Percentiles rank a stretch among this genome's conserved stretches.
phyloP scores from a whole-genome alignment of 1,139 yeast genomes.

The Scheffersomyces lignicola region DNA sequence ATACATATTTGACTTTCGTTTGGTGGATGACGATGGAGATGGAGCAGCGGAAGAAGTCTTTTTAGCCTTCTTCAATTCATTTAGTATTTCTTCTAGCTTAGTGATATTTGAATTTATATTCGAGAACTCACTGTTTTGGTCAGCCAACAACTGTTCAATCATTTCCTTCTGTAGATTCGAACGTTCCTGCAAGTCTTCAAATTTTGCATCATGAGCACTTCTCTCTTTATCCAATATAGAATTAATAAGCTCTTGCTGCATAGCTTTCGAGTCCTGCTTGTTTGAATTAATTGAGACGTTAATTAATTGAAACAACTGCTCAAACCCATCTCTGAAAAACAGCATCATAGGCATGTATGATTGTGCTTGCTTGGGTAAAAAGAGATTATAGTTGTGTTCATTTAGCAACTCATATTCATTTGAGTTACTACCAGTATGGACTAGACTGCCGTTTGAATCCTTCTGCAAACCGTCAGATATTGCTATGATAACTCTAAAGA shows the following conservation, averaged over 20 bases:
- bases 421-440: conserved; percentile 1
- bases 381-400: conserved; percentile 11
- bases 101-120: neutral
- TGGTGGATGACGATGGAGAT: neutral
- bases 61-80: conserved; percentile 6
- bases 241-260: conserved; percentile 2
- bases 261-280: conserved; percentile 5
- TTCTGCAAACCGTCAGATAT: conserved; percentile 11
- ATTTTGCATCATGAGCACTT: neutral
- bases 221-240: neutral
- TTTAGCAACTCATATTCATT: conserved; percentile 13
- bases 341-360: conserved; percentile 9
- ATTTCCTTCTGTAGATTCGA: conserved; percentile 2
- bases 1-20: conserved; percentile 4
- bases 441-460: conserved; percentile 4
- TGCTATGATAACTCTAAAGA: conserved; percentile 19
- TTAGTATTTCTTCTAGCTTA: neutral
- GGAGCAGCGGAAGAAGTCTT: neutral
- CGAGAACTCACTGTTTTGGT: conserved; percentile 1
- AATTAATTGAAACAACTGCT: conserved; percentile 7
- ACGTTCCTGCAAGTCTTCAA: neutral
- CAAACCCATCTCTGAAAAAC: conserved; percentile 5
- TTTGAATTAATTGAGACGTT: conserved; percentile 7
- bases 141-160: conserved; percentile 1
- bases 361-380: conserved; percentile 6